Percentiles rank a stretch among this genome's conserved stretches.
Conservation (phyloP, 768 basidiomycete species). For the Suillus plorans region DNA sequence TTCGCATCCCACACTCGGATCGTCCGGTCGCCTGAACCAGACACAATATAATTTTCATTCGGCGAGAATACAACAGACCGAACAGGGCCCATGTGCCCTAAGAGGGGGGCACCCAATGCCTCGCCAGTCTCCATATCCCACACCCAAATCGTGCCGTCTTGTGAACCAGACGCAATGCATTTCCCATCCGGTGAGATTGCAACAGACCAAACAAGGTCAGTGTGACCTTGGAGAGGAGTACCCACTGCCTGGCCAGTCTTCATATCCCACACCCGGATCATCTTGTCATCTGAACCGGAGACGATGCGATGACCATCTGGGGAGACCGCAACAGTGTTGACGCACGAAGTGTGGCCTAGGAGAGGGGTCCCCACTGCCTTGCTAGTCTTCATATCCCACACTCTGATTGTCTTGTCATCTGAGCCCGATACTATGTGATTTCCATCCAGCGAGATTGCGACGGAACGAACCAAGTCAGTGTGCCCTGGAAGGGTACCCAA, state of each 20-base stretch:
- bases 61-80: neutral
- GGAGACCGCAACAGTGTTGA: neutral
- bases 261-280: neutral
- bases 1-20: neutral
- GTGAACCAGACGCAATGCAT: neutral
- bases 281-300: slow-evolving; percentile 4
- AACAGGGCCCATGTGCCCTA: neutral
- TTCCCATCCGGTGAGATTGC: slow-evolving; percentile 1
- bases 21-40: too few relatives aligned
- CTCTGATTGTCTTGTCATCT: too few relatives aligned
- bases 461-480: neutral
- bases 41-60: too few relatives aligned
- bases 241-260: neutral
- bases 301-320: slow-evolving; percentile 1
- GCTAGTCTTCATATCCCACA: neutral
- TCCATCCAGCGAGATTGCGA: neutral
- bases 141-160: neutral
- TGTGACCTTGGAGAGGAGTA: neutral
- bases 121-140: neutral
- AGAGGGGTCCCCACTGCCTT: neutral
- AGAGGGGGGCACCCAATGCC: neutral
- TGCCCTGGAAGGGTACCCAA: neutral
- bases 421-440: too few relatives aligned
- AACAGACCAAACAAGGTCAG: neutral
- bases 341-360: neutral